These are phyloP conservation scores for Hyaloscypha bicolor DNA, from an alignment of 495 filamentous ascomycete species.

Conservation along the genomic window DNA sequence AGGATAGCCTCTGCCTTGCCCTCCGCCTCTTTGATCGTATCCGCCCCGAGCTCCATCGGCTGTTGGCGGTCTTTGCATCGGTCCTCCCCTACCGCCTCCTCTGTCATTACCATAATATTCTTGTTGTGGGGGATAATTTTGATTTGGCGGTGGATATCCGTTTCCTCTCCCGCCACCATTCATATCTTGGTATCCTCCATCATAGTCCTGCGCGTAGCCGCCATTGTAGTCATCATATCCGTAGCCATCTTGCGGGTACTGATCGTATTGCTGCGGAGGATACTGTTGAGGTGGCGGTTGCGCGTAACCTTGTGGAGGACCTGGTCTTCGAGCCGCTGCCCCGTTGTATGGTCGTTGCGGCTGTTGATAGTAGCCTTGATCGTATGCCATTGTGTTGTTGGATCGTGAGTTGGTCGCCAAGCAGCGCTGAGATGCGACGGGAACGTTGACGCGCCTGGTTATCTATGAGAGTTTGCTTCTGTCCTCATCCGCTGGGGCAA, in stretches of 20 bases:
- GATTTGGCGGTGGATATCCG: slow-evolving; percentile 52
- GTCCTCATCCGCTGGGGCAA: background rate
- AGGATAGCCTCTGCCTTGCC: slow-evolving; percentile 47
- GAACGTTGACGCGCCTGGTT: background rate
- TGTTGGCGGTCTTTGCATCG: slow-evolving; percentile 36
- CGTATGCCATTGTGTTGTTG: slow-evolving; percentile 36
- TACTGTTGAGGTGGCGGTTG: slow-evolving; percentile 38
- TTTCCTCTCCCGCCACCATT: slow-evolving; percentile 50
- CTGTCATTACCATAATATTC: slow-evolving; percentile 47
- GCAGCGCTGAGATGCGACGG: background rate
- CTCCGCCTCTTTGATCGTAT: slow-evolving; percentile 39
- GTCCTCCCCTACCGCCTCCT: slow-evolving; percentile 39
- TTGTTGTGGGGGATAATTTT: slow-evolving; percentile 51
- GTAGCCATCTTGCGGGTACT: slow-evolving; percentile 57
- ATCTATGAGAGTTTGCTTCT: slow-evolving; percentile 3
- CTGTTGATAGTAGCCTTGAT: slow-evolving; percentile 46
- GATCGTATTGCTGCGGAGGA: slow-evolving; percentile 42
- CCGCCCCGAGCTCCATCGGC: slow-evolving; percentile 33
- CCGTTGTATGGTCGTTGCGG: slow-evolving; percentile 51
- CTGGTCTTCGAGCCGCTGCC: slow-evolving; percentile 47
- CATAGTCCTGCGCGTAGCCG: slow-evolving; percentile 34
- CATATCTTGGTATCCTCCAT: slow-evolving; percentile 42
- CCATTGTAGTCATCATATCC: slow-evolving; percentile 52
- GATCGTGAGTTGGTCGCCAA: slow-evolving; percentile 1
- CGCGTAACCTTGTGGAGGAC: slow-evolving; percentile 34